Conservation (phyloP, 805 yeast genomes). For the Zygosaccharomyces siamensis region DNA sequence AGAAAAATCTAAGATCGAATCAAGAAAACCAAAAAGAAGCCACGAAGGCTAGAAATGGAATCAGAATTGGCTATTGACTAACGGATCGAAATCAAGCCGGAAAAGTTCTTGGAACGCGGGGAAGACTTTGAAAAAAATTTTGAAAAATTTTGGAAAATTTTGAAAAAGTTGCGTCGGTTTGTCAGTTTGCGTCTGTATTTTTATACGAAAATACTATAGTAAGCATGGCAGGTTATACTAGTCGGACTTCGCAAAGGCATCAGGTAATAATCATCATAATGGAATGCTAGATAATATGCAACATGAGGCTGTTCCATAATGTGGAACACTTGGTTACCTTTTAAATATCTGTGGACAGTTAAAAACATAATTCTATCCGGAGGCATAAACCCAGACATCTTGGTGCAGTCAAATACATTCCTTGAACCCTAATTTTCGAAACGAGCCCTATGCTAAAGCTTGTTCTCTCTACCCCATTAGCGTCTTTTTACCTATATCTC, state of each 20-base stretch:
- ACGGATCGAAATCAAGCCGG: not conserved
- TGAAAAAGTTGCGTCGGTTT: constrained; percentile 14
- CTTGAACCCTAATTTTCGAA: not conserved
- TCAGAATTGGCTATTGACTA: not conserved
- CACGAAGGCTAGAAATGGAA: not conserved
- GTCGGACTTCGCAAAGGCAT: not conserved
- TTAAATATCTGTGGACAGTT: no score
- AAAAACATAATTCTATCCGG: no score
- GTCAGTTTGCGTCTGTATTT: constrained; percentile 1
- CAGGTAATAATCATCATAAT: no score
- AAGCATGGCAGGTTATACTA: not conserved
- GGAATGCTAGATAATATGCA: no score
- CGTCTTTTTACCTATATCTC: not conserved
- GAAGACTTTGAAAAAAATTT: not conserved
- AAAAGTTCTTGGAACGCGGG: not conserved
- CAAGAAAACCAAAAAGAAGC: not conserved
- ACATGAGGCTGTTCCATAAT: no score
- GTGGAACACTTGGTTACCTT: no score
- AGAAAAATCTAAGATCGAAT: not conserved
- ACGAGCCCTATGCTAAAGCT: not conserved
- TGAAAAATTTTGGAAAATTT: constrained; percentile 9
- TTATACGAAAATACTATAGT: not conserved
- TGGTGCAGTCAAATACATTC: not conserved
- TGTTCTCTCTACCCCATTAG: not conserved
- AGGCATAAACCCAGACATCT: not conserved